These are phyloP conservation scores for Lepidium africanum DNA, from an alignment of 345 rosid genomes.

Conservation along the genomic window DNA sequence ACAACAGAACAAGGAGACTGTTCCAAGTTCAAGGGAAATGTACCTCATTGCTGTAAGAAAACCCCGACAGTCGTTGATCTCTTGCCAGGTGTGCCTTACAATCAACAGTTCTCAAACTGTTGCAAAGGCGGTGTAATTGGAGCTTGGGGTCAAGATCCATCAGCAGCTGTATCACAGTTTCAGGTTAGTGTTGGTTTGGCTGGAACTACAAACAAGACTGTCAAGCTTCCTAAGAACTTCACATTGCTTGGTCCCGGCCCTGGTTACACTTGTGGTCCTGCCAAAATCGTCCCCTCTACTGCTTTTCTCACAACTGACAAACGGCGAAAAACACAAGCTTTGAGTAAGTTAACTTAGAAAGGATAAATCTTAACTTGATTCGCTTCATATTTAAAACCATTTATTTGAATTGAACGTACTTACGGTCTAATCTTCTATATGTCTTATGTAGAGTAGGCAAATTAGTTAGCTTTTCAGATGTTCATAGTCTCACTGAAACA, in stretches of 20 bases:
- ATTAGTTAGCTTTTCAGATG: background rate
- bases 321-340: conserved; percentile 68
- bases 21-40: conserved; percentile 75
- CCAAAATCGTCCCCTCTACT: conserved; percentile 61
- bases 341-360: conserved; percentile 40
- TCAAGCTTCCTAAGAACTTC: conserved; percentile 83
- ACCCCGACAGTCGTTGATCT: conserved; percentile 67
- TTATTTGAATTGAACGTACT: background rate
- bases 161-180: conserved; percentile 60
- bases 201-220: conserved; percentile 78
- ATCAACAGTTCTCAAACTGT: conserved; percentile 68
- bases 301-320: conserved; percentile 54
- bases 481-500: background rate
- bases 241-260: conserved; percentile 75
- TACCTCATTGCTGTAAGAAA: conserved; percentile 85
- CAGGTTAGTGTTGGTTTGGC: conserved; percentile 68
- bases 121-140: conserved; percentile 85
- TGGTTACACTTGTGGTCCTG: conserved; percentile 88
- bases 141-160: conserved; percentile 80
- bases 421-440: background rate
- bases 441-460: background rate
- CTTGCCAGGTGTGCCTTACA: conserved; percentile 74
- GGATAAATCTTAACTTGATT: background rate
- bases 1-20: conserved; percentile 93
- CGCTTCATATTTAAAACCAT: background rate